These are phyloP conservation scores for Aspergillus jensenii DNA, from an alignment of 2,329 filamentous ascomycete species.

Conservation along the genomic window DNA sequence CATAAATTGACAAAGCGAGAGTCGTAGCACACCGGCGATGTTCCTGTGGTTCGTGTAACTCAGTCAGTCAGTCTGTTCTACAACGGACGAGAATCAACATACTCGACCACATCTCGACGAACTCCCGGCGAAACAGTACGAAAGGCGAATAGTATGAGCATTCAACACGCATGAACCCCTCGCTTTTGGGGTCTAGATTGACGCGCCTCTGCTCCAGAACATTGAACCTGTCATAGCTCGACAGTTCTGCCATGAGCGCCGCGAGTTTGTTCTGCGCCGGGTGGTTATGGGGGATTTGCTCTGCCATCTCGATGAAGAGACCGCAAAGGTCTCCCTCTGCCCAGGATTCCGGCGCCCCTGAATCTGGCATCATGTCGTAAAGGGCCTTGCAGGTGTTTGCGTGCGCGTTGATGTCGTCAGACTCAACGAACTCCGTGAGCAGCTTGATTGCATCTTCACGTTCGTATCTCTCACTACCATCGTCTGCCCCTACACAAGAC, in stretches of 20 bases:
- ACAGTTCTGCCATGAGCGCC: neutral
- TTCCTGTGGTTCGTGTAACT: no score
- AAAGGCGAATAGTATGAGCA: no score
- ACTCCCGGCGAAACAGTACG: no score
- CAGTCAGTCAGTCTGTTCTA: no score
- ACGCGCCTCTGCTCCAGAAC: no score
- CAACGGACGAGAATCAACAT: no score
- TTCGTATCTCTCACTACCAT: neutral
- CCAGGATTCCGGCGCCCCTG: neutral
- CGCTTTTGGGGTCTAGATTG: no score
- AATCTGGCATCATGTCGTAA: neutral
- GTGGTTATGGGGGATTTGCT: neutral
- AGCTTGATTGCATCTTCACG: neutral
- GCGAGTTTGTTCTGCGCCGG: neutral
- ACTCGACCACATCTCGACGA: no score
- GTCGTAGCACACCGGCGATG: no score
- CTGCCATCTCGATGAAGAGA: neutral
- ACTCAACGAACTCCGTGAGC: neutral
- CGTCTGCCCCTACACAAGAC: no score
- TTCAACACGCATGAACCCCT: no score
- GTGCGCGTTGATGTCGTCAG: no score
- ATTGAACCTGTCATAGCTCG: neutral
- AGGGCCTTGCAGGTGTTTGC: neutral
- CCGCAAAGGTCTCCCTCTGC: neutral
- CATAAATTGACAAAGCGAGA: neutral